Conservation (phyloP, 2,329 filamentous ascomycete genomes). For the Triangularia setosa region DNA sequence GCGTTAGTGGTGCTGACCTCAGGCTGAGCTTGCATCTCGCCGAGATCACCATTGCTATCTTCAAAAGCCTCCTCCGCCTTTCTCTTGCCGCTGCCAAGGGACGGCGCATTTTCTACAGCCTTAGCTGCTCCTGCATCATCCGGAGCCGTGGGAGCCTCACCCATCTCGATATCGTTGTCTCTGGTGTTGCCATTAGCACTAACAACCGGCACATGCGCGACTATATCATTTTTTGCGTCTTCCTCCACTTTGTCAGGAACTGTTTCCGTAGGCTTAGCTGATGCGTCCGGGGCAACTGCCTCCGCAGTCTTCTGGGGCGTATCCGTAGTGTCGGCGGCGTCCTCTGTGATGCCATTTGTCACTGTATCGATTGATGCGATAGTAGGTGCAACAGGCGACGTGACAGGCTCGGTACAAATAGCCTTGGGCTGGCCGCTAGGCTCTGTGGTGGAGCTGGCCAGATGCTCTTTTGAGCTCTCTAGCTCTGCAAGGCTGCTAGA, state of each 20-base stretch:
- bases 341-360: not conserved
- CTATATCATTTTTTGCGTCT: not conserved
- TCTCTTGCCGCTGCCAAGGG: conserved; percentile 3
- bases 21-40: conserved; percentile 1
- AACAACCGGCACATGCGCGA: not conserved
- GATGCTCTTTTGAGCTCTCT: not conserved
- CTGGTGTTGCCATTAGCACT: conserved; percentile 6
- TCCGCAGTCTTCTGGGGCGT: conserved; percentile 1
- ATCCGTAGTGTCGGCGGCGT: not conserved
- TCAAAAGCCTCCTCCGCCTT: conserved; percentile 11
- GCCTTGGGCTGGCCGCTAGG: not conserved
- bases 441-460: not conserved
- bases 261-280: not conserved
- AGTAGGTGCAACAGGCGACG: not conserved
- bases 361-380: not conserved
- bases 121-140: not conserved
- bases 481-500: not conserved
- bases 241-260: not conserved
- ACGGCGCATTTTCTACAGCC: not conserved
- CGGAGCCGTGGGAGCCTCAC: conserved; percentile 17
- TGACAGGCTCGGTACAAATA: not conserved
- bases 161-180: conserved; percentile 20
- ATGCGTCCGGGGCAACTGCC: not conserved
- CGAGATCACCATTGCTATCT: not conserved
- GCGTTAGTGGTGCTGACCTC: not conserved